Evolutionary conservation across 108 stramenopile species (phyloP).

Genomic region (Conticribra weissflogii): DNA sequence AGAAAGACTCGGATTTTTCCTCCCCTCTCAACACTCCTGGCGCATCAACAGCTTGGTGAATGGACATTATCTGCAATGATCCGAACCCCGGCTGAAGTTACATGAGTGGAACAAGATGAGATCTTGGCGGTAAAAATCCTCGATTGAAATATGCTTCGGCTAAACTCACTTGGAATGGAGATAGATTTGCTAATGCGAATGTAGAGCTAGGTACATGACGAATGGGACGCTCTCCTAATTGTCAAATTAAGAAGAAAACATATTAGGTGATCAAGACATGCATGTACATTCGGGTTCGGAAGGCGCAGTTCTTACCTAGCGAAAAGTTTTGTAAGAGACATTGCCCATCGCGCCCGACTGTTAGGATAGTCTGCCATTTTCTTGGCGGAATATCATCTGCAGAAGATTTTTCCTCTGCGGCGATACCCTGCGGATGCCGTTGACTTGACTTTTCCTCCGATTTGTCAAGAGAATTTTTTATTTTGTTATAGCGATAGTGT

Average conservation of each 20-base stretch:
- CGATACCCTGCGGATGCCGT: background rate
- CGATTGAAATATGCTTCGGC: too few relatives aligned
- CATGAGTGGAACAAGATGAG: too few relatives aligned
- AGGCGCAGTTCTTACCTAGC: constrained; percentile 30
- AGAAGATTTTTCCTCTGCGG: constrained; percentile 1
- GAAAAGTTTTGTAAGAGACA: constrained; percentile 80
- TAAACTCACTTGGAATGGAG: constrained; percentile 81
- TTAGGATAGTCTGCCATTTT: constrained; percentile 79
- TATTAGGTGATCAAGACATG: background rate
- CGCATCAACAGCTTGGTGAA: constrained; percentile 68
- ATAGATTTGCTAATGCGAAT: constrained; percentile 84
- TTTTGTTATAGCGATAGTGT: background rate
- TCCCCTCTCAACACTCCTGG: constrained; percentile 52
- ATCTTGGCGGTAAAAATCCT: too few relatives aligned
- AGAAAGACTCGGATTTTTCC: constrained; percentile 1
- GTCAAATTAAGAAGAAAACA: background rate
- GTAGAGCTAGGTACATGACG: constrained; percentile 72
- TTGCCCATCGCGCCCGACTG: constrained; percentile 81
- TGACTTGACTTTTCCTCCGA: background rate
- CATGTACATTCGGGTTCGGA: too few relatives aligned
- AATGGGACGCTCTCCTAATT: constrained; percentile 66
- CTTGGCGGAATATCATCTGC: constrained; percentile 5
- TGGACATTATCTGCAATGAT: constrained; percentile 74
- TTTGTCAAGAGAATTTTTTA: background rate
- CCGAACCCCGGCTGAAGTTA: too few relatives aligned